phyloP scores from a whole-genome alignment of 768 basidiomycete genomes.

The Royoungia palumana region DNA sequence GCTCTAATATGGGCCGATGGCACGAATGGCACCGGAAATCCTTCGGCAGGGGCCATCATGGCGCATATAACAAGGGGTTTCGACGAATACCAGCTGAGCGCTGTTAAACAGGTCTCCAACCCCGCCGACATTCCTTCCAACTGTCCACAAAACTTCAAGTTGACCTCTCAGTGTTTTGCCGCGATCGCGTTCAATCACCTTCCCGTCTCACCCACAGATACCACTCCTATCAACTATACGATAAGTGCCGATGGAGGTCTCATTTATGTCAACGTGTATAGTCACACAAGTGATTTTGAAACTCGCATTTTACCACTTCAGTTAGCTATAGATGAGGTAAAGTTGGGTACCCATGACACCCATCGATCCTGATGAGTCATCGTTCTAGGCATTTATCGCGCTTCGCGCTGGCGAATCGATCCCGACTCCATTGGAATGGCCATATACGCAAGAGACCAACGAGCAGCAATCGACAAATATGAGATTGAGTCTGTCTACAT shows the following conservation, averaged over 20 bases:
- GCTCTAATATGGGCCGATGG: constrained; percentile 66
- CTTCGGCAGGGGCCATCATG: constrained; percentile 61
- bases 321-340: constrained; percentile 72
- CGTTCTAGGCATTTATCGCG: constrained; percentile 62
- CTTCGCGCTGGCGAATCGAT: constrained; percentile 55
- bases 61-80: constrained; percentile 54
- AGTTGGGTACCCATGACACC: neutral
- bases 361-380: neutral
- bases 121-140: constrained; percentile 47
- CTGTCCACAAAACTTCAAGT: constrained; percentile 75
- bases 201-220: constrained; percentile 36
- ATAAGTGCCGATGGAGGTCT: constrained; percentile 67
- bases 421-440: constrained; percentile 67
- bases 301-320: constrained; percentile 66
- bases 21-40: constrained; percentile 52
- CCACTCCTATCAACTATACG: constrained; percentile 58
- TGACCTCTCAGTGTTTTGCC: constrained; percentile 67
- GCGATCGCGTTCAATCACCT: constrained; percentile 61
- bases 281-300: constrained; percentile 69
- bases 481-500: constrained; percentile 47
- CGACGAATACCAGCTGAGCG: constrained; percentile 40
- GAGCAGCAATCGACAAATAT: constrained; percentile 52
- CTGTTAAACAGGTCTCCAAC: constrained; percentile 47
- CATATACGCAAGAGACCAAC: constrained; percentile 66
- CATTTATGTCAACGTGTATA: constrained; percentile 57